Conservation (phyloP, 176 grass and related monocot genomes). For the Phoenix roebelenii region DNA sequence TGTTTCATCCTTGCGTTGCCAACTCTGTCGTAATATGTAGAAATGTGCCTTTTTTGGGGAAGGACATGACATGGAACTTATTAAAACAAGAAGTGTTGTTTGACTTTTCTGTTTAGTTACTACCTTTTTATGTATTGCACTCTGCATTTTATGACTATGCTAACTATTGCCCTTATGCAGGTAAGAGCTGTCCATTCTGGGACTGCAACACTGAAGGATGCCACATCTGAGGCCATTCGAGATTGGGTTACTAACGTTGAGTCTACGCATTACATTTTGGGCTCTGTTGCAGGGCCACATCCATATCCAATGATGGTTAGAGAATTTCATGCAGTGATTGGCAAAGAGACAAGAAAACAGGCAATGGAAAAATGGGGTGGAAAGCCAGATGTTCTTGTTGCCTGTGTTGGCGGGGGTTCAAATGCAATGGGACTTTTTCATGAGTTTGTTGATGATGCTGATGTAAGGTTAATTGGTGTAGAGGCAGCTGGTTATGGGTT, state of each 20-base stretch:
- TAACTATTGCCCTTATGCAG: constrained; percentile 18
- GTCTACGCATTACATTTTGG: constrained; percentile 88
- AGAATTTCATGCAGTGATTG: constrained; percentile 90
- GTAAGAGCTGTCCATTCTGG: constrained; percentile 84
- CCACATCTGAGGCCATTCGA: constrained; percentile 88
- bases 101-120: too few relatives aligned
- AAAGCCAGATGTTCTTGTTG: constrained; percentile 82
- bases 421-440: constrained; percentile 97
- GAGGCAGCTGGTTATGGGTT: constrained; percentile 89
- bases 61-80: too few relatives aligned
- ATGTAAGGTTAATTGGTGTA: constrained; percentile 77
- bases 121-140: too few relatives aligned
- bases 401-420: constrained; percentile 88
- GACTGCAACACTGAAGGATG: constrained; percentile 91
- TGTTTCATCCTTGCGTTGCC: too few relatives aligned
- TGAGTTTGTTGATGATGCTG: constrained; percentile 84
- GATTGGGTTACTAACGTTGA: constrained; percentile 97
- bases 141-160: not conserved
- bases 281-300: constrained; percentile 80
- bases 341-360: constrained; percentile 79
- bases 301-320: constrained; percentile 99
- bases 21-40: too few relatives aligned
- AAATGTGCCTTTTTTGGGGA: too few relatives aligned
- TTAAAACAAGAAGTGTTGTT: too few relatives aligned
- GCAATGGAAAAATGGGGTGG: constrained; percentile 91